A percentile compares a stretch with the other conserved stretches of the same genome.
phyloP scores from a whole-genome alignment of 345 rosid species.

The Isatis tinctoria region DNA sequence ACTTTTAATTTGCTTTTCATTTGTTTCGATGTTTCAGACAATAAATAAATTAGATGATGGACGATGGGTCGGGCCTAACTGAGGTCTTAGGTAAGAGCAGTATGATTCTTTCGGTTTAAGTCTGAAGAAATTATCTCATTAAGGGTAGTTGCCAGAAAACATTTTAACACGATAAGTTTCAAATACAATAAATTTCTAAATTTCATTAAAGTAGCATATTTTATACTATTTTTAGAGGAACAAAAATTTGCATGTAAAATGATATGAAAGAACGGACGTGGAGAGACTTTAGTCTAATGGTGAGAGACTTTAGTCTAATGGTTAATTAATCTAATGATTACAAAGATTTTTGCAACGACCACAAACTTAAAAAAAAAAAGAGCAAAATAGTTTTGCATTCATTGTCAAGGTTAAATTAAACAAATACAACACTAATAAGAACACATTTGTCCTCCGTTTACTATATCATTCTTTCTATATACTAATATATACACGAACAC shows the following conservation, averaged over 20 bases:
- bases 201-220: slow-evolving; percentile 12
- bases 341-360: not conserved
- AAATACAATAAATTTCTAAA: not conserved
- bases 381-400: not conserved
- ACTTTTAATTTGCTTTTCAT: slow-evolving; percentile 15
- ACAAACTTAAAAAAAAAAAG: not conserved
- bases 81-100: slow-evolving; percentile 8
- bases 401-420: no score
- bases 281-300: not conserved
- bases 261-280: not conserved
- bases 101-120: slow-evolving; percentile 14
- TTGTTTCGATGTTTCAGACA: slow-evolving; percentile 33
- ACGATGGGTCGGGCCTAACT: slow-evolving; percentile 27
- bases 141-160: not conserved
- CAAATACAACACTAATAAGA: no score
- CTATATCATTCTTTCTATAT: not conserved
- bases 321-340: not conserved
- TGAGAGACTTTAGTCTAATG: no score
- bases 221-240: not conserved
- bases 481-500: not conserved
- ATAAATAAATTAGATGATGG: not conserved
- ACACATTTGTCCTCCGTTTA: no score
- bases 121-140: not conserved
- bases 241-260: not conserved
- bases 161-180: not conserved